These are phyloP conservation scores for Crithidia fasciculata DNA, from an alignment of 208 protist species.

Conservation along the genomic window DNA sequence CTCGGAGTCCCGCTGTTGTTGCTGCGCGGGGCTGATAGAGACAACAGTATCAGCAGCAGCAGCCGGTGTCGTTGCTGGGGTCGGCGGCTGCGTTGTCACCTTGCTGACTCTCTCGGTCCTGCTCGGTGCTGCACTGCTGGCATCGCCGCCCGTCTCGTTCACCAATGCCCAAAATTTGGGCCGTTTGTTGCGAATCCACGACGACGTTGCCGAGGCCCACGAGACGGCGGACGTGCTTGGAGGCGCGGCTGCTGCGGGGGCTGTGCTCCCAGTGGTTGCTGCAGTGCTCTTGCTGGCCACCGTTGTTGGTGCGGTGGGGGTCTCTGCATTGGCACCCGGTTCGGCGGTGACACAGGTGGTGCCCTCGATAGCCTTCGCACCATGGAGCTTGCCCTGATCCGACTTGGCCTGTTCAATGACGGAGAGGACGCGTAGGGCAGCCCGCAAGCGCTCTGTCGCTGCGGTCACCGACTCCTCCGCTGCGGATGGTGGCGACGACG, in stretches of 20 bases:
- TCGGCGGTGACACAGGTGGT: not conserved
- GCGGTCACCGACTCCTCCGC: slow-evolving; percentile 14
- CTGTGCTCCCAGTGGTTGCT: too few species aligned
- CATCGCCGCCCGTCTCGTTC: slow-evolving; percentile 13
- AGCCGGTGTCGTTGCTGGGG: too few species aligned
- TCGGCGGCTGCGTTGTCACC: not conserved
- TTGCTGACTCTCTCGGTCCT: not conserved
- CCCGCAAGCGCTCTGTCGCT: slow-evolving; percentile 28
- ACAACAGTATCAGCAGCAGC: too few species aligned
- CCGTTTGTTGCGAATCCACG: slow-evolving; percentile 47
- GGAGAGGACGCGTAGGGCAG: slow-evolving; percentile 31
- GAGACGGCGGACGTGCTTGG: slow-evolving; percentile 1
- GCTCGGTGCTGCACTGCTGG: not conserved
- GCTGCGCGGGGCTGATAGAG: too few species aligned
- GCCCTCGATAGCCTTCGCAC: not conserved
- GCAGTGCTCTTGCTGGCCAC: not conserved
- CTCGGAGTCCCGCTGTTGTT: too few species aligned
- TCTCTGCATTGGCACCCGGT: too few species aligned
- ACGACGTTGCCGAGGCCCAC: slow-evolving; percentile 27
- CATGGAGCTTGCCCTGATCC: not conserved
- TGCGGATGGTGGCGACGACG: not conserved
- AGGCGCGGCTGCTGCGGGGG: not conserved
- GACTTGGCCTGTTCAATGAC: slow-evolving; percentile 39
- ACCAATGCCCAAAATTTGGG: slow-evolving; percentile 49
- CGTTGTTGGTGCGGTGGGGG: not conserved